Evolutionary conservation across 306 rosid genomes (phyloP).

Genomic region (Vachellia pachyceras): DNA sequence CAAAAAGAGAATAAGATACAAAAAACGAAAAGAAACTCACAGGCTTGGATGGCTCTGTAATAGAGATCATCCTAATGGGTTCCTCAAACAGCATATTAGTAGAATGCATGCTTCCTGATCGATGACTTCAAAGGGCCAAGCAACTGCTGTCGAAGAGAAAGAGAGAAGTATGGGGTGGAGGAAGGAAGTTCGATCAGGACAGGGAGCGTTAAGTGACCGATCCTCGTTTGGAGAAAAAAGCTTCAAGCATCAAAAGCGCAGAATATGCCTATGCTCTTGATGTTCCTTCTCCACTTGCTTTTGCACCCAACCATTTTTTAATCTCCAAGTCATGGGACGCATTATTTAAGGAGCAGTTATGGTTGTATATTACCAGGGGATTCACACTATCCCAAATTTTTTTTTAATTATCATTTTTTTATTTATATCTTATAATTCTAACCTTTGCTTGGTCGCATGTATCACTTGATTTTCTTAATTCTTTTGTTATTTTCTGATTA

Average conservation of each 20-base stretch:
- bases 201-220: not conserved
- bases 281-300: not conserved
- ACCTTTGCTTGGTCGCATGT: not conserved
- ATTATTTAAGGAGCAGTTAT: too few relatives aligned
- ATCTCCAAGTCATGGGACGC: not conserved
- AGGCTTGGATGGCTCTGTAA: constrained; percentile 89
- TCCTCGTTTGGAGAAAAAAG: not conserved
- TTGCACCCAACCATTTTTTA: not conserved
- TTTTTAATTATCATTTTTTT: too few relatives aligned
- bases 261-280: constrained; percentile 14
- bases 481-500: not conserved
- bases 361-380: too few relatives aligned
- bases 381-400: too few relatives aligned
- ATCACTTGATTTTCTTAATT: not conserved
- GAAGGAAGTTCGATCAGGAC: not conserved
- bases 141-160: not conserved
- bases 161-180: not conserved
- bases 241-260: not conserved
- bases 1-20: not conserved
- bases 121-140: not conserved
- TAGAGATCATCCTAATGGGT: constrained; percentile 93
- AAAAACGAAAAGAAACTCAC: constrained; percentile 48
- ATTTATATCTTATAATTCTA: too few relatives aligned
- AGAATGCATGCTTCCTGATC: constrained; percentile 80
- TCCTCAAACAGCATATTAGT: constrained; percentile 92